These are phyloP conservation scores for Mycena maculata DNA, from an alignment of 768 basidiomycete species.

Conservation along the genomic window DNA sequence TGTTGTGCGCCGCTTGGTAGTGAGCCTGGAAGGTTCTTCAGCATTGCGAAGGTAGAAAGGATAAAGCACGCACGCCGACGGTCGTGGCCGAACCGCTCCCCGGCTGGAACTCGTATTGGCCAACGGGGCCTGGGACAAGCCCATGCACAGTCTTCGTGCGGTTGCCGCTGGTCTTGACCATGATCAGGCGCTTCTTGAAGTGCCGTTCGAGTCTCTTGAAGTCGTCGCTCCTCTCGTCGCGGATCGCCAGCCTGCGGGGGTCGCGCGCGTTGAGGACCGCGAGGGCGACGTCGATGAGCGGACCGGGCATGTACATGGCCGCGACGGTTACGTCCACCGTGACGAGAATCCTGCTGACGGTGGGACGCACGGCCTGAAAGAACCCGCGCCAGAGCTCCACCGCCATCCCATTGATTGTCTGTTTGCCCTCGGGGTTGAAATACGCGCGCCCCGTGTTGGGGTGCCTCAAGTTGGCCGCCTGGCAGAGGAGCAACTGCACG, in stretches of 20 bases:
- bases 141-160: slow-evolving; percentile 44
- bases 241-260: slow-evolving; percentile 40
- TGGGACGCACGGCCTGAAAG: slow-evolving; percentile 54
- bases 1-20: slow-evolving; percentile 44
- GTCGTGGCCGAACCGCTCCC: slow-evolving; percentile 40
- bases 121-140: slow-evolving; percentile 45
- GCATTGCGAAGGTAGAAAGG: not conserved
- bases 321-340: slow-evolving; percentile 52
- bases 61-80: slow-evolving; percentile 43
- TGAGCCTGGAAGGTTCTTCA: slow-evolving; percentile 44
- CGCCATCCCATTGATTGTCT: slow-evolving; percentile 15
- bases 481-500: slow-evolving; percentile 49
- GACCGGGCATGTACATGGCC: slow-evolving; percentile 42
- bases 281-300: slow-evolving; percentile 40
- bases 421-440: slow-evolving; percentile 39
- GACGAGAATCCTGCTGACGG: slow-evolving; percentile 41
- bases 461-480: slow-evolving; percentile 47
- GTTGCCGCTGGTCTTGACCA: slow-evolving; percentile 27
- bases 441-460: slow-evolving; percentile 49
- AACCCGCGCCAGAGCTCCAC: slow-evolving; percentile 51
- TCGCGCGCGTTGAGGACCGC: slow-evolving; percentile 35
- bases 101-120: slow-evolving; percentile 45
- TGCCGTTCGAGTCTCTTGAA: slow-evolving; percentile 43
- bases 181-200: slow-evolving; percentile 42
- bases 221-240: slow-evolving; percentile 17